phyloP scores from a whole-genome alignment of 139 green algal genomes.

The Monoraphidium neglectum region DNA sequence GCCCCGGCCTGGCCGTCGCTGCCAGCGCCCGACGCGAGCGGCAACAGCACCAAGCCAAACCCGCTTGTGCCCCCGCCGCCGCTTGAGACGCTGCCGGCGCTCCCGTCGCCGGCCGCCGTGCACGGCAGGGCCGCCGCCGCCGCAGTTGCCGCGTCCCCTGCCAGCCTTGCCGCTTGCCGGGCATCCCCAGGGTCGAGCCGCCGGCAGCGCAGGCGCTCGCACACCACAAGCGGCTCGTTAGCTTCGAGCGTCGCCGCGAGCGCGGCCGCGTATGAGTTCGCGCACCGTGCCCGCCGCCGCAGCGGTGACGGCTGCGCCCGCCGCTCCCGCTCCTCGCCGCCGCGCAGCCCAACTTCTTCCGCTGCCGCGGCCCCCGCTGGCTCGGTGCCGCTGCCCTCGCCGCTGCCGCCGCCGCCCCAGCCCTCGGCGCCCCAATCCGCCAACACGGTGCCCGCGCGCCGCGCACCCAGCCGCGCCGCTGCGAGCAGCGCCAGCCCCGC shows the following conservation, averaged over 20 bases:
- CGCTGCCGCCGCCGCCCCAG: too few relatives aligned
- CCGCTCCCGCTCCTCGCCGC: too few relatives aligned
- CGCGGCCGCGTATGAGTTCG: neutral
- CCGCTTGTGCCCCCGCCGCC: too few relatives aligned
- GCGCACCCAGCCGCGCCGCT: neutral
- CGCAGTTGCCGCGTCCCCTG: neutral
- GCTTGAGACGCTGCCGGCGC: too few relatives aligned
- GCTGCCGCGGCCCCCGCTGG: too few relatives aligned
- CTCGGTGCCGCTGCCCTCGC: too few relatives aligned
- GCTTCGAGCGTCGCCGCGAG: neutral
- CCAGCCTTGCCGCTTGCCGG: neutral
- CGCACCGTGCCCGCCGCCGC: neutral
- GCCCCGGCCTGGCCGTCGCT: too few relatives aligned
- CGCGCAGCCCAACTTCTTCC: too few relatives aligned
- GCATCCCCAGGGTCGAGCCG: neutral
- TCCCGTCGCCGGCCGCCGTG: too few relatives aligned
- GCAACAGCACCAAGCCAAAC: too few relatives aligned
- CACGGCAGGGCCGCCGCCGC: neutral
- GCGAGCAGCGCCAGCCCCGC: neutral
- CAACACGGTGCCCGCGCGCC: neutral
- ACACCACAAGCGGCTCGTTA: slow-evolving; percentile 10
- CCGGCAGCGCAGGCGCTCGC: slow-evolving; percentile 1
- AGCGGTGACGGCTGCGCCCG: neutral
- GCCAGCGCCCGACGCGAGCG: too few relatives aligned
- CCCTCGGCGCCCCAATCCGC: too few relatives aligned